Percentiles rank a stretch among this genome's conserved stretches.
Conservation (phyloP, 257 asterid species). For the Fraxinus excelsior region DNA sequence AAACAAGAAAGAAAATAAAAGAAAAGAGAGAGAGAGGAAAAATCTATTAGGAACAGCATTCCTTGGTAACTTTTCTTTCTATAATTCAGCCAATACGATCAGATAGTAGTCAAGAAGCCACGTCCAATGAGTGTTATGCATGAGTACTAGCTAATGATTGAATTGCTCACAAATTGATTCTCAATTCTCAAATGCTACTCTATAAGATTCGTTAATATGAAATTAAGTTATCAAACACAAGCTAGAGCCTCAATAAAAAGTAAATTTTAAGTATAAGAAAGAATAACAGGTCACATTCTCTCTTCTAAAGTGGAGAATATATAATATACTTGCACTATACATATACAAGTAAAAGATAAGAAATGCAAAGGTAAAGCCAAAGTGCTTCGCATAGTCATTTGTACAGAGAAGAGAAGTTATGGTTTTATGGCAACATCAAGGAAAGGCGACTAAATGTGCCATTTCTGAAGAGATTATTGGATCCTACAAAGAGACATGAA, state of each 20-base stretch:
- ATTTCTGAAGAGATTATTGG: slow-evolving; percentile 32
- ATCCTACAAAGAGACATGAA: slow-evolving; percentile 23
- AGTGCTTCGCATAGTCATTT: background rate
- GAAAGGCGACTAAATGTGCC: slow-evolving; percentile 32
- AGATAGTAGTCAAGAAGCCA: slow-evolving; percentile 19
- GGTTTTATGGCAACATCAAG: slow-evolving; percentile 35
- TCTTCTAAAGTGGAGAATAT: slow-evolving; percentile 27
- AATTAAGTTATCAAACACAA: slow-evolving; percentile 11
- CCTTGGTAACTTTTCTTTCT: slow-evolving; percentile 43
- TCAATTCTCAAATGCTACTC: slow-evolving; percentile 2
- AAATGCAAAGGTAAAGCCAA: slow-evolving; percentile 16
- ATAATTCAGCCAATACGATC: slow-evolving; percentile 11
- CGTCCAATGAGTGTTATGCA: slow-evolving; percentile 12
- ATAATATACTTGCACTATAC: slow-evolving; percentile 19
- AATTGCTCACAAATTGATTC: slow-evolving; percentile 19
- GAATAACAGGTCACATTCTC: slow-evolving; percentile 28
- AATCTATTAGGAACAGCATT: slow-evolving; percentile 39
- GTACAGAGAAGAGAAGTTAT: slow-evolving; percentile 12
- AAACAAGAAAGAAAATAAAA: background rate
- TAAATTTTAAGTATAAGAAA: slow-evolving; percentile 28
- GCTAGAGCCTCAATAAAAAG: slow-evolving; percentile 28
- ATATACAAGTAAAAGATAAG: background rate
- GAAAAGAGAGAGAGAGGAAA: background rate
- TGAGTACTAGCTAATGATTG: slow-evolving; percentile 34
- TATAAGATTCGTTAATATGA: slow-evolving; percentile 21